phyloP scores from a whole-genome alignment of 805 yeast species.

The Nakazawaea populi region DNA sequence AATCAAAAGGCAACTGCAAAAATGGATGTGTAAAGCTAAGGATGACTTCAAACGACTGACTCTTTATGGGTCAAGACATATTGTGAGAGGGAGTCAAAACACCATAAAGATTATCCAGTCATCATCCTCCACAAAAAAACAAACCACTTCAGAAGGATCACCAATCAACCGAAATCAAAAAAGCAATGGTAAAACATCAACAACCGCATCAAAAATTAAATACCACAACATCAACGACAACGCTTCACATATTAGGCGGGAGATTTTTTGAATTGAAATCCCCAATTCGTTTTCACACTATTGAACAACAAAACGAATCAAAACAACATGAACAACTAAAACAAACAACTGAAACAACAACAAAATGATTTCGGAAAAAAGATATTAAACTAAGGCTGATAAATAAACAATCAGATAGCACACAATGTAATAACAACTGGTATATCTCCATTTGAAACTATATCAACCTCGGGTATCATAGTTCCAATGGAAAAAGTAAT shows the following conservation, averaged over 20 bases:
- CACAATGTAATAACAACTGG: background rate
- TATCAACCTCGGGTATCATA: background rate
- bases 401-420: background rate
- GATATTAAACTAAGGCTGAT: background rate
- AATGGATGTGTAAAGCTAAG: no score
- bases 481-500: background rate
- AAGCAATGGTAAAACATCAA: background rate
- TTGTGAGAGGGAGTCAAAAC: background rate
- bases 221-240: background rate
- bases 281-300: background rate
- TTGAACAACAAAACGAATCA: background rate
- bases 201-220: background rate
- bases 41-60: no score
- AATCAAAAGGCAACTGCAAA: no score
- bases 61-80: background rate
- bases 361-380: background rate
- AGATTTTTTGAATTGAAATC: background rate
- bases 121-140: background rate
- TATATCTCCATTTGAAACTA: background rate
- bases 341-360: background rate
- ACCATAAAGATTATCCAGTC: background rate
- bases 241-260: background rate
- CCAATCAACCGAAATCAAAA: background rate
- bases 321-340: background rate
- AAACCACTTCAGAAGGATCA: background rate